A percentile compares a stretch with the other conserved stretches of the same genome.
Conservation (phyloP, 306 rosid genomes). For the Dalbergia cultrata region DNA sequence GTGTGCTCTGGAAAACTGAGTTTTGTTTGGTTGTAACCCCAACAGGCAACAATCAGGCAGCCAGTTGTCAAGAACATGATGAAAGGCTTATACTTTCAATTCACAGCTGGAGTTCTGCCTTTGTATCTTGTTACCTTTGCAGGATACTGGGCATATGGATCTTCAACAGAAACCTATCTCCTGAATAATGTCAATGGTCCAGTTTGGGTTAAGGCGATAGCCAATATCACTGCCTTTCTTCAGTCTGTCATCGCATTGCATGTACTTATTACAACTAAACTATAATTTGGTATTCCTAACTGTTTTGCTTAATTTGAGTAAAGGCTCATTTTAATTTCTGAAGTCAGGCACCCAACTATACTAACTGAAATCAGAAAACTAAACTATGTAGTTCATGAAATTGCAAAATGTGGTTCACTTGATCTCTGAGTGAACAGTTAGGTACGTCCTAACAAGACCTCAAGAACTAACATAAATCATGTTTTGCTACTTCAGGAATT, state of each 20-base stretch:
- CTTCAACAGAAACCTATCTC: slow-evolving; percentile 74
- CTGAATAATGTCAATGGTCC: slow-evolving; percentile 84
- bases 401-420: too few species aligned
- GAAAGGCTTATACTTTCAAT: slow-evolving; percentile 88
- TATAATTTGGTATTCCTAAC: slow-evolving; percentile 6
- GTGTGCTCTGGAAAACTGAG: slow-evolving; percentile 33
- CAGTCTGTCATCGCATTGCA: slow-evolving; percentile 92
- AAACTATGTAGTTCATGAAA: too few species aligned
- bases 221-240: slow-evolving; percentile 84
- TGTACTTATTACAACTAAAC: slow-evolving; percentile 57
- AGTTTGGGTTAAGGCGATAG: slow-evolving; percentile 76
- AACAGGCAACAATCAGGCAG: slow-evolving; percentile 89
- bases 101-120: slow-evolving; percentile 83
- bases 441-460: too few species aligned
- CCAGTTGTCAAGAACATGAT: slow-evolving; percentile 96
- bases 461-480: too few species aligned
- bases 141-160: slow-evolving; percentile 98
- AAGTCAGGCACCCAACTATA: too few species aligned
- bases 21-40: slow-evolving; percentile 37
- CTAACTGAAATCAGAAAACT: too few species aligned
- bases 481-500: too few species aligned
- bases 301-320: background rate
- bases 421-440: too few species aligned
- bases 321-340: too few species aligned
- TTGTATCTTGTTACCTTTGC: slow-evolving; percentile 78